Conservation (phyloP, 805 yeast genomes). For the Ogataea methylovora region DNA sequence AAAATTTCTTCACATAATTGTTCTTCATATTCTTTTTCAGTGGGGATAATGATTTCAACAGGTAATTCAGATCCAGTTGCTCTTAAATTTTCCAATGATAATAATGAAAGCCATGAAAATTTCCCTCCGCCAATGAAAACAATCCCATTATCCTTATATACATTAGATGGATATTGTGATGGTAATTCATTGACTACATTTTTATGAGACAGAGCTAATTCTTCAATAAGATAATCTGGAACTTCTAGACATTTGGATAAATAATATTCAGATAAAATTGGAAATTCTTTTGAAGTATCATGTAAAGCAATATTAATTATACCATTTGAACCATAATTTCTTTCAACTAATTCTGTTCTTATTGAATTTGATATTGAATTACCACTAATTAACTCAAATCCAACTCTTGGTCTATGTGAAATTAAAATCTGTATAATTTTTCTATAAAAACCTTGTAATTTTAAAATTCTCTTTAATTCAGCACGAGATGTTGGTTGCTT, state of each 20-base stretch:
- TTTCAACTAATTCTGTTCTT: background rate
- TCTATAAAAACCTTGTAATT: slow-evolving; percentile 15
- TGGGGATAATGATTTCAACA: slow-evolving; percentile 41
- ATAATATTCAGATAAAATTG: slow-evolving; percentile 45
- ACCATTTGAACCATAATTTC: slow-evolving; percentile 22
- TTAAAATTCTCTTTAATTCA: slow-evolving; percentile 10
- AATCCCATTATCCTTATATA: slow-evolving; percentile 50
- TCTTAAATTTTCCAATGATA: slow-evolving; percentile 43
- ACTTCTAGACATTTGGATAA: slow-evolving; percentile 43
- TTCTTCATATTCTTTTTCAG: slow-evolving; percentile 36
- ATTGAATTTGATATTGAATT: background rate
- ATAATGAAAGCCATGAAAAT: slow-evolving; percentile 54
- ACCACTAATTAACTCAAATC: slow-evolving; percentile 11
- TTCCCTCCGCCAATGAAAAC: slow-evolving; percentile 73
- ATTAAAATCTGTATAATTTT: slow-evolving; percentile 12
- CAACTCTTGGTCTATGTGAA: slow-evolving; percentile 16
- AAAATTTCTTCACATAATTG: slow-evolving; percentile 33
- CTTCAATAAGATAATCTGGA: slow-evolving; percentile 32
- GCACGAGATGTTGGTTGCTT: slow-evolving; percentile 2
- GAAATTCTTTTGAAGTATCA: slow-evolving; percentile 19
- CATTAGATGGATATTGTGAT: slow-evolving; percentile 25
- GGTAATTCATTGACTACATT: slow-evolving; percentile 35
- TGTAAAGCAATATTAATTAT: slow-evolving; percentile 23
- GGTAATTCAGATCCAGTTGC: slow-evolving; percentile 40
- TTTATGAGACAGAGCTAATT: slow-evolving; percentile 40